Conservation (phyloP, 768 basidiomycete species). For the Serendipita vermifera region DNA sequence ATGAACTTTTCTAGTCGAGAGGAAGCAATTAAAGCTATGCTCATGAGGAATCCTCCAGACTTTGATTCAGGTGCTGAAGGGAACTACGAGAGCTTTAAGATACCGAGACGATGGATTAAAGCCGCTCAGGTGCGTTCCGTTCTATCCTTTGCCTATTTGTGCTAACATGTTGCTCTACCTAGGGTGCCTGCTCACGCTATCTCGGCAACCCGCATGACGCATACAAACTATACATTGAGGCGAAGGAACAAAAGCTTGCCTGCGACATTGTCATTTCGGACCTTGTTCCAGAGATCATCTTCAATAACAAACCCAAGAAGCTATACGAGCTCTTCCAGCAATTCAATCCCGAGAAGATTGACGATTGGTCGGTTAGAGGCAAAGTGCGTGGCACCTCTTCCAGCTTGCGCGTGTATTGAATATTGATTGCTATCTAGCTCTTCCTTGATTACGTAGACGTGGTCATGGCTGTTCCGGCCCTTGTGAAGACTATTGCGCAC, state of each 20-base stretch:
- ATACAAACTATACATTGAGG: conserved; percentile 62
- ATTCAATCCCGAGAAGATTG: conserved; percentile 46
- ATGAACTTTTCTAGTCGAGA: conserved; percentile 43
- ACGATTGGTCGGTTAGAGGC: conserved; percentile 72
- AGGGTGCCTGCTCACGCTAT: conserved; percentile 58
- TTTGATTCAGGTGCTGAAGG: conserved; percentile 18
- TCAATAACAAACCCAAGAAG: conserved; percentile 51
- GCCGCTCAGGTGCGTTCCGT: conserved; percentile 58
- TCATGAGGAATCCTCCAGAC: conserved; percentile 38
- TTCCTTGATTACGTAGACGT: conserved; percentile 47
- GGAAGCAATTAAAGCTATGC: conserved; percentile 67
- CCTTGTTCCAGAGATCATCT: conserved; percentile 76
- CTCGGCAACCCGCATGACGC: conserved; percentile 53
- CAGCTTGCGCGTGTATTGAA: too few species aligned
- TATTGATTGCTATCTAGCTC: conserved; percentile 37
- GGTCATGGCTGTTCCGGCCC: neutral
- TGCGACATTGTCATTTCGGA: conserved; percentile 77
- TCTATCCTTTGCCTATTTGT: conserved; percentile 2
- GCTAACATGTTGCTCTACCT: conserved; percentile 5
- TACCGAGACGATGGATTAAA: conserved; percentile 79
- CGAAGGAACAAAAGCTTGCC: conserved; percentile 56
- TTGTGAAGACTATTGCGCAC: neutral
- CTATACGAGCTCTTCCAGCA: conserved; percentile 54
- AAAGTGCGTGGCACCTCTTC: conserved; percentile 46
- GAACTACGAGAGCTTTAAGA: conserved; percentile 53